Conservation (phyloP, 1,284 basidiomycete species). For the Paramarasmius palmivorus region DNA sequence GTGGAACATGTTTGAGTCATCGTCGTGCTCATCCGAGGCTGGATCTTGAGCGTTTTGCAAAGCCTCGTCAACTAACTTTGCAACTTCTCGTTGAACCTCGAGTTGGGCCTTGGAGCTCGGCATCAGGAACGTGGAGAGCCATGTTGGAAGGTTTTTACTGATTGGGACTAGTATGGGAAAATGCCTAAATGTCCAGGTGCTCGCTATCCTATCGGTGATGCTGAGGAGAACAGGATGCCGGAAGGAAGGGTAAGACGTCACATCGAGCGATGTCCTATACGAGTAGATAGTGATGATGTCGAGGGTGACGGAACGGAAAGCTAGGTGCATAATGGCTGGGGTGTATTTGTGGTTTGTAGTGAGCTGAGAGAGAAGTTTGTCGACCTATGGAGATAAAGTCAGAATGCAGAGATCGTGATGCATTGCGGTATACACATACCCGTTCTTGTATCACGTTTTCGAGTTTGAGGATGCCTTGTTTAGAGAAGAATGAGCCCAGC, state of each 20-base stretch:
- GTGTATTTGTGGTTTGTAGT: neutral
- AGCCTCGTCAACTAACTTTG: no score
- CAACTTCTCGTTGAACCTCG: no score
- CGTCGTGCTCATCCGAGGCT: no score
- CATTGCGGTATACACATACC: conserved; percentile 10
- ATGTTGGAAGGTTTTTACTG: neutral
- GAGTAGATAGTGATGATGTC: conserved; percentile 28
- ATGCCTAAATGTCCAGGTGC: conserved; percentile 17
- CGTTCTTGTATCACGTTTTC: conserved; percentile 22
- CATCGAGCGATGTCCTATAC: conserved; percentile 20
- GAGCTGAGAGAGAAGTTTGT: conserved; percentile 14
- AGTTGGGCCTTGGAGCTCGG: neutral
- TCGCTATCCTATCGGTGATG: conserved; percentile 10
- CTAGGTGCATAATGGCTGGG: conserved; percentile 10
- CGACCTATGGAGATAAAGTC: conserved; percentile 8
- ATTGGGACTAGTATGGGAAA: conserved; percentile 16
- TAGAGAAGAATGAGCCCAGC: conserved; percentile 25
- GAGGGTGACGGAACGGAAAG: conserved; percentile 16
- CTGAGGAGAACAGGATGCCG: conserved; percentile 17
- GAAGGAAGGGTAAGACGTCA: conserved; percentile 22
- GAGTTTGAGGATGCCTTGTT: conserved; percentile 24
- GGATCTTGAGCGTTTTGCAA: no score
- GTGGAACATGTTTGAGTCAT: neutral
- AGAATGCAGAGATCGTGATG: conserved; percentile 8
- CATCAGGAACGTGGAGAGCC: neutral